Base-by-base conservation (phyloP, 345 rosid genomes). In the Arabidopsis suecica region DNA sequence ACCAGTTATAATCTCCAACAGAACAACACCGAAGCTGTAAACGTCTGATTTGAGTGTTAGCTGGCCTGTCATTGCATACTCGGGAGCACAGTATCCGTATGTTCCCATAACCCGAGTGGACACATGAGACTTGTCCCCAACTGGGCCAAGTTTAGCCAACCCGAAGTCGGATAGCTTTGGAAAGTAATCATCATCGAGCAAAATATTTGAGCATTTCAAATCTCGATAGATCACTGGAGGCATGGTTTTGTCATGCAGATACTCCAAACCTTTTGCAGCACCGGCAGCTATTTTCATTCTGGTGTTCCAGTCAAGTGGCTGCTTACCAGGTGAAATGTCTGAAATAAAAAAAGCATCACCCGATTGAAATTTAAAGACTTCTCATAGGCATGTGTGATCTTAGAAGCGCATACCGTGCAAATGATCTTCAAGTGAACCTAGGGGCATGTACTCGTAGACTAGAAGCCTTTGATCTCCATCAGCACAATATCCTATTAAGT, bases 61-160 rank as follows among this genome's bases (percentile, higher is more conserved):
- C 57, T 90, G 94, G 14, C 98, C 98, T 3, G 97, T 92, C 97
- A 89, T 92, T 71, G 97, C 96, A 71, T 92, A 92, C 68, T 92
- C 93, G 1, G 97, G 97, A 59, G 97, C 96, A 37, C 96, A 92
- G 67, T 92, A 92, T 59, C 96, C 97, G 49, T 90, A 92, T 33
- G 97, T 93, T 44, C 97, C 97, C 97, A 92, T 90, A 74, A 92
- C 97, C 68, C 96, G 88, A 7, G 98, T 93, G 20, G 95, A 90
- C 36, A 91, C 98, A 78, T 90, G 98, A 33, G 95, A 90, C 20
- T 88, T 86, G 70, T 93, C 98, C 6, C 97, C 98, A 67, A 87
- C 93, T 44, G 96, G 95, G 4, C 98, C 98, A 65, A 93, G 78
- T 80, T 93, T 93, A 65, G 98, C 98, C 82, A 93, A 82, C 54